Evolutionary conservation across 345 rosid species (phyloP).

Genomic region (Microthlaspi erraticum): DNA sequence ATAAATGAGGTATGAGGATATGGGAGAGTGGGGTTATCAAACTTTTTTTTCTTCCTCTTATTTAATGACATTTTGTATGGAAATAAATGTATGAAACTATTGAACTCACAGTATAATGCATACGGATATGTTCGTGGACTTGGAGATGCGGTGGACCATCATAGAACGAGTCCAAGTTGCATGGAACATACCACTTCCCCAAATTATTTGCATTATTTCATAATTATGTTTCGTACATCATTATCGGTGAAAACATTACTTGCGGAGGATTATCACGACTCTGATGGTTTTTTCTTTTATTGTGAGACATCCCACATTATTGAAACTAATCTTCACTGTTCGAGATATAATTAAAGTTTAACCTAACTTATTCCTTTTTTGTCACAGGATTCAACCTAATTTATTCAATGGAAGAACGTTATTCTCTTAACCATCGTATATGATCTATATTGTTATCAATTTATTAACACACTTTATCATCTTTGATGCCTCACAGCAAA

Average conservation of each 20-base stretch:
- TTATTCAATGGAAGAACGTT: no score
- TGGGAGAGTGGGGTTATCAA: not conserved
- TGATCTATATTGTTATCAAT: no score
- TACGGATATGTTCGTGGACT: constrained; percentile 1
- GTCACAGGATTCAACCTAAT: no score
- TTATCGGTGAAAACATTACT: not conserved
- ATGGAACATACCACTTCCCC: constrained; percentile 27
- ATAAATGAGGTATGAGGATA: not conserved
- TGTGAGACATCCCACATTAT: no score
- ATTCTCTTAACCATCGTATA: no score
- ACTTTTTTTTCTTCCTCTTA: not conserved
- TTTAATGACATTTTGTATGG: not conserved
- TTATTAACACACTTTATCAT: no score
- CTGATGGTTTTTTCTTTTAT: not conserved
- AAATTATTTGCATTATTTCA: not conserved
- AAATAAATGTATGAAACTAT: not conserved
- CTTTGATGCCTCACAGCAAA: no score
- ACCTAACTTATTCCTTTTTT: no score
- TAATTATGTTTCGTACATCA: no score
- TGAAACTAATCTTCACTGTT: no score
- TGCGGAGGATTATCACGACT: not conserved
- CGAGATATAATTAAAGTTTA: no score
- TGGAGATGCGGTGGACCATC: constrained; percentile 26
- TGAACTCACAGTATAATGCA: not conserved
- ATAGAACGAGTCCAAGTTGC: constrained; percentile 30